Base-by-base conservation (phyloP, 257 asterid genomes). In the Asclepias syriaca region DNA sequence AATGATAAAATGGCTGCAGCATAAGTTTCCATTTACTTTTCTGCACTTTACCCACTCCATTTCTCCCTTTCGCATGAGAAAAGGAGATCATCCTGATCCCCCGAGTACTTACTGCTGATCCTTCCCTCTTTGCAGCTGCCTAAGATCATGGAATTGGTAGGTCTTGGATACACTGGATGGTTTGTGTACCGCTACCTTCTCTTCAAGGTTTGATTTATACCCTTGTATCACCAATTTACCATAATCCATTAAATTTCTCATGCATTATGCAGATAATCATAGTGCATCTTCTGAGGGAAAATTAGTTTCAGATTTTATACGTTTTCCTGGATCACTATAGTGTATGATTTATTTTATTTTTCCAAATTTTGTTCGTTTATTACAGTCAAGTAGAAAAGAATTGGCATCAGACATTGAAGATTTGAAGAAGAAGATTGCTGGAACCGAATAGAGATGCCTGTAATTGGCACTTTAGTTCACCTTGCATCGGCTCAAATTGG, bases 141-240 rank as follows among this genome's bases (percentile, higher is more conserved):
- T 15, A 95, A 95, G 89, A 80, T 95, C 77, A 74, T 95, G 97
- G 99, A 95, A 88, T 76, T 92, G 82, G 94, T 95, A 46, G 97
- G 98, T 49, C 98, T 95, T 27, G 98, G 99, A 77, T 95, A 95
- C 87, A 83, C 97, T 0, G 99, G 97, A 65, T 95, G 99, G 99
- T 95, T 95, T 72, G 99, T 92, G 66, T 95, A 95, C 83, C 98
- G 98, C 34, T 95, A 95, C 84, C 96, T 95, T 72, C 98, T 95
- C 74, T 95, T 92, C 96, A 92, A 95, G 99, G 99, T 94, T 71
- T 19, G 76, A 14, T 53, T 78, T 70, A 32, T 49, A 39, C 19
- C 12, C 2, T 40, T 0, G 27, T 45, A 8, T 40, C 29, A 39
- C 32, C 58, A 60, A 16, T 7, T 40, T 48, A 22, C 32, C 34